Conservation (phyloP, 768 basidiomycete species). For the Tubosaeta brunneosetosa region DNA sequence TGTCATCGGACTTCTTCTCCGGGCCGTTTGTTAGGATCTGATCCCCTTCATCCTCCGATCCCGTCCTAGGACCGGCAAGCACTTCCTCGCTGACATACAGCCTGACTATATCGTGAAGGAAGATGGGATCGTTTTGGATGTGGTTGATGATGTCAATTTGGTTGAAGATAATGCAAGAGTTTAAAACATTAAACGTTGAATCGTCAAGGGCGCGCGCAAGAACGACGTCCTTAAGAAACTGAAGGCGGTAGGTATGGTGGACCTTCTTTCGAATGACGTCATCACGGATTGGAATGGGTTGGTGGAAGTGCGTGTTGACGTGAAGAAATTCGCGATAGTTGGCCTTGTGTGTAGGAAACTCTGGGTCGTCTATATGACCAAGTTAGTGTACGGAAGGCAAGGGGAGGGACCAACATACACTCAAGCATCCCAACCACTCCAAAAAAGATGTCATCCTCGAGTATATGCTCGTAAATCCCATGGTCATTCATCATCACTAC, state of each 20-base stretch:
- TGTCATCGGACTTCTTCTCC: conserved; percentile 39
- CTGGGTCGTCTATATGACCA: conserved; percentile 75
- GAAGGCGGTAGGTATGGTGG: conserved; percentile 94
- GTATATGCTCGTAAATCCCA: conserved; percentile 87
- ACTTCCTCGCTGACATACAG: conserved; percentile 73
- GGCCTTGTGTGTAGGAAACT: conserved; percentile 94
- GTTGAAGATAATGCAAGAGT: conserved; percentile 97
- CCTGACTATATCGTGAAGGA: conserved; percentile 74
- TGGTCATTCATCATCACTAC: conserved; percentile 95
- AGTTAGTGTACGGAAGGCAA: conserved; percentile 10
- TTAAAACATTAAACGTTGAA: conserved; percentile 94
- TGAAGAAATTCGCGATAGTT: conserved; percentile 93
- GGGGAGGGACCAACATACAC: conserved; percentile 55
- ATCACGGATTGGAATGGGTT: conserved; percentile 83
- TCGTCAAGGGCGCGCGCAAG: conserved; percentile 93
- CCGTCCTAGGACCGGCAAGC: conserved; percentile 38
- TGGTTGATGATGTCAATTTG: conserved; percentile 96
- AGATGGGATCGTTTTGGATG: conserved; percentile 70
- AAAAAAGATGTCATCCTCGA: conserved; percentile 88
- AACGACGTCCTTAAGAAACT: conserved; percentile 97
- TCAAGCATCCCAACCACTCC: conserved; percentile 96
- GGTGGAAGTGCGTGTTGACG: conserved; percentile 77
- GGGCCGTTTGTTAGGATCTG: conserved; percentile 25
- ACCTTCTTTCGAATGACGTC: conserved; percentile 76
- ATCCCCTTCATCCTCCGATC: conserved; percentile 29